Conservation (phyloP, 169 alveolate genomes). For the Plasmodium sp. region DNA sequence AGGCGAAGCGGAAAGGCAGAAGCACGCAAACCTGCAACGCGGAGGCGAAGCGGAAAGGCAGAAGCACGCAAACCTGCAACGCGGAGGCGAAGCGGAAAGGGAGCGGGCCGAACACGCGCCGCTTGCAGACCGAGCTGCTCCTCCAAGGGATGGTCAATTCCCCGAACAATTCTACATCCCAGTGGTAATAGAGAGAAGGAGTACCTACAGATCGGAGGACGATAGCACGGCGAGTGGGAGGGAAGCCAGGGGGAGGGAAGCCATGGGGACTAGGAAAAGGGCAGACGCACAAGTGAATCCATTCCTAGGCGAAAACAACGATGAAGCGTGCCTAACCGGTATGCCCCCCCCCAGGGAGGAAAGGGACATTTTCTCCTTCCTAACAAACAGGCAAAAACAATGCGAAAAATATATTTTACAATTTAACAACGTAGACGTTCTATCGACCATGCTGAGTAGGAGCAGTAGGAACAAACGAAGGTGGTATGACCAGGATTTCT, state of each 20-base stretch:
- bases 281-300: not conserved
- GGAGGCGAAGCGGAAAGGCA: not conserved
- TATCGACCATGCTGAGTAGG: not conserved
- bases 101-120: not conserved
- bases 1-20: not conserved
- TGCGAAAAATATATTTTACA: constrained; percentile 56
- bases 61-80: too few species aligned
- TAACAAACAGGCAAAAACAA: constrained; percentile 42
- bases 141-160: constrained; percentile 76
- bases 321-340: constrained; percentile 2
- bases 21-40: too few species aligned
- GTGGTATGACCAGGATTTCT: constrained; percentile 9
- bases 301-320: not conserved
- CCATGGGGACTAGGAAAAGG: not conserved
- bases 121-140: not conserved
- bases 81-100: too few species aligned
- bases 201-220: not conserved
- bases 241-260: not conserved
- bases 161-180: constrained; percentile 75
- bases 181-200: constrained; percentile 14
- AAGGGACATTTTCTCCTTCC: constrained; percentile 39
- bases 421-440: constrained; percentile 21
- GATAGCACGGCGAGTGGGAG: not conserved
- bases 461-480: not conserved
- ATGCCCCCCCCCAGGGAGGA: not conserved